Evolutionary conservation across 2,329 filamentous ascomycete genomes (phyloP), one percentile per base, ranked within the genome.

Genomic region (Albophoma yamanashiensis): DNA sequence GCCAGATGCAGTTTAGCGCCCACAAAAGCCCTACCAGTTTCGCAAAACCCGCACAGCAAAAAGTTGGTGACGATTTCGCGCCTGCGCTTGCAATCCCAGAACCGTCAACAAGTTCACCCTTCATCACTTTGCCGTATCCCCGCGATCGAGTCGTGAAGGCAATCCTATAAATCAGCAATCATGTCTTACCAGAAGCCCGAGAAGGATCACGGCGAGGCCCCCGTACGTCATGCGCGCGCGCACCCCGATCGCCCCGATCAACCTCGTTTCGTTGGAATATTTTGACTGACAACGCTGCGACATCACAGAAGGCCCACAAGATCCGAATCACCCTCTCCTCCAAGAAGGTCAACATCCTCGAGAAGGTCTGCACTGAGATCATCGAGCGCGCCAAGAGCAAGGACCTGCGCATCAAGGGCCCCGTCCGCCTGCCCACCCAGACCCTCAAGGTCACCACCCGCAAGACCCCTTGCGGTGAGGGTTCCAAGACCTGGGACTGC

Each of bases 381-480:
- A 92, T 97, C 78, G 94, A 99, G 82, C 93, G 94, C 76, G 92
- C 94, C 75, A 96, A 96, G 85, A 87, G 83, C 84, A 99, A 99
- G 92, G 92, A 95, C 77, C 90, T 99, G 74, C 89, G 89, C 77
- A 91, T 96, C 83, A 97, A 97, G 89, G 93, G 94, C 75, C 92
- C 93, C 76, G 93, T 97, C 79, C 92, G 93, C 75, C 89, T 97
- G 73, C 92, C 94, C 73, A 97, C 92, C 83, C 96, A 97, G 89
- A 91, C 86, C 78, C 86, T 97, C 74, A 91, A 94, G 85, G 87
- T 96, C 84, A 91, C 90, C 77, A 96, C 94, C 84, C 89, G 94
- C 76, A 99, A 99, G 89, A 97, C 94, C 68, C 94, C 94, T 78
- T 94, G 90, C 82, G 94, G 94, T 89, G 94, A 99, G 87, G 94